Base-by-base conservation (phyloP, 805 yeast species). In the Candida orba region DNA sequence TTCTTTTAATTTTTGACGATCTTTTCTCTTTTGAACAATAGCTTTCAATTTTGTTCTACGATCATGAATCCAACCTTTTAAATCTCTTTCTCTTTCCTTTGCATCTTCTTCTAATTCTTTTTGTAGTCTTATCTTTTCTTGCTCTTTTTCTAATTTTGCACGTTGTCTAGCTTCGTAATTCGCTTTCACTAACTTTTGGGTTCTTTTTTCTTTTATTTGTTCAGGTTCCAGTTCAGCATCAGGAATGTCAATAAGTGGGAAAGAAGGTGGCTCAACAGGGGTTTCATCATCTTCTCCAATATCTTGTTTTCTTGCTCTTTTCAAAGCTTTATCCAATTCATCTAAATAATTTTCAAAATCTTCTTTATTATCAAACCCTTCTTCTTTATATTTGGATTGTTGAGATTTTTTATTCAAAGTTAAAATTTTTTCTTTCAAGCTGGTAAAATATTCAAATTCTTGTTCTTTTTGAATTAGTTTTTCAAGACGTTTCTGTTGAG, bases 101-200 rank as follows among this genome's bases (percentile, higher is more conserved):
- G 69, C 71, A 56, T 93, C 96, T 53, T 76, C 81, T 37, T 63
- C 65, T 43, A 74, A 81, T 44, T 76, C 78, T 45, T 77, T 84
- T 39, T 76, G 81, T 38, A 68, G 71, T 37, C 76, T 77, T 47
- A 75, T 70, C 48, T 74, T 75, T 49, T 83, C 88, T 34, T 73
- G 73, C 46, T 73, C 75, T 54, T 89, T 91, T 50, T 86, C 95
- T 46, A 78, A 84, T 57, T 79, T 84, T 8, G 89, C 86, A 37
- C 90, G 75, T 60, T 77, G 76, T 47, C 98, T 75, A 0, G 98
- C 96, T 37, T 93, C 99, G 54, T 76, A 80, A 54, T 86, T 88
- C 6, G 95, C 91, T 56, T 88, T 87, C 65, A 85, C 68, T 27
- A 93, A 71, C 52, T 77, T 73, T 64, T 93, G 98, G 45, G 79